Percentiles rank a stretch among this genome's conserved stretches.
Evolutionary conservation across 1,284 basidiomycete species (phyloP).

Genomic region (Pholiota adiposa): DNA sequence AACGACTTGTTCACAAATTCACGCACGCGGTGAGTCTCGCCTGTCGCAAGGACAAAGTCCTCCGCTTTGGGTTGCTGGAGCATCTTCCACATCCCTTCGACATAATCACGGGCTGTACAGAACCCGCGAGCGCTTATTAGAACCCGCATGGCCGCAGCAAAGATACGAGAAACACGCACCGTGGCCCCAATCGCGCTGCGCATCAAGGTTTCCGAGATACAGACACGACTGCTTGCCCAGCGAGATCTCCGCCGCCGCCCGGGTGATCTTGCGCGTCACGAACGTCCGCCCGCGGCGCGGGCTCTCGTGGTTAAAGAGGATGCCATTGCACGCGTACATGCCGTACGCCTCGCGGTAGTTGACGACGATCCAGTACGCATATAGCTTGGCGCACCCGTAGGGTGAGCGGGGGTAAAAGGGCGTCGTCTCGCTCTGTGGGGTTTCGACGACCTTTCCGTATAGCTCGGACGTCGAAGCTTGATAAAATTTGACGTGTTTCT

Average conservation of each 20-base stretch:
- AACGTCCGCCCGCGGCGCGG: constrained; percentile 90
- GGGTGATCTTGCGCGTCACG: constrained; percentile 90
- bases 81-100: constrained; percentile 96
- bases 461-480: constrained; percentile 94
- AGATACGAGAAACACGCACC: constrained; percentile 48
- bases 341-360: constrained; percentile 93
- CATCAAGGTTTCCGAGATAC: constrained; percentile 90
- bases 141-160: background rate
- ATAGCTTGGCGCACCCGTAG: constrained; percentile 91
- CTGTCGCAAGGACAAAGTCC: constrained; percentile 92
- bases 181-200: constrained; percentile 94
- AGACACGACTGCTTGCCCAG: constrained; percentile 85
- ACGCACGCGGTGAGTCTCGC: constrained; percentile 89
- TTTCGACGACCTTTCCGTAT: constrained; percentile 91
- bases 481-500: constrained; percentile 87
- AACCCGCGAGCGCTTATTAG: background rate
- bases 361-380: constrained; percentile 87
- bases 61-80: constrained; percentile 81
- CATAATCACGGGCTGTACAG: constrained; percentile 88
- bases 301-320: constrained; percentile 94
- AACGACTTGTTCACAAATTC: constrained; percentile 91
- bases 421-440: constrained; percentile 89
- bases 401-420: constrained; percentile 94
- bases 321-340: constrained; percentile 92
- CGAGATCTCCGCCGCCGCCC: constrained; percentile 88